Percentiles rank a stretch among this genome's conserved stretches.
Conservation (phyloP, 2,329 filamentous ascomycete genomes). For the Exophiala viscosa region DNA sequence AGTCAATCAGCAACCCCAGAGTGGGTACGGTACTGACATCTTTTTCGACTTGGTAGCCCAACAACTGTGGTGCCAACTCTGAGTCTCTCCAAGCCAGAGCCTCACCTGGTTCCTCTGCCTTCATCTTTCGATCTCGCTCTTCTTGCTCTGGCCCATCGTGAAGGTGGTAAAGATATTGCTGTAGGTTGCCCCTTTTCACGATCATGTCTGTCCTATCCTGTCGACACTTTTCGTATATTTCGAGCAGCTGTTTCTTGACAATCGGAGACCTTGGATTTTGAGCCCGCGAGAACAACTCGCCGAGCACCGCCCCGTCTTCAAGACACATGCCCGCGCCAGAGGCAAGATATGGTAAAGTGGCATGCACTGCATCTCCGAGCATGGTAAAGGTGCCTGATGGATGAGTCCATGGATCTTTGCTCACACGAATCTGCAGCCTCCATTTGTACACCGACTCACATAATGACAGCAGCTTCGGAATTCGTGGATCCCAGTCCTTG, state of each 20-base stretch:
- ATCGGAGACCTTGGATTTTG: constrained; percentile 28
- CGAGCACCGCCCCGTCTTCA: constrained; percentile 34
- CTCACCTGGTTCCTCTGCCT: constrained; percentile 32
- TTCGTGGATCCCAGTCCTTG: constrained; percentile 33
- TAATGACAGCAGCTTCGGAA: constrained; percentile 28
- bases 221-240: constrained; percentile 54
- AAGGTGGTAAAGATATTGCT: constrained; percentile 61
- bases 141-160: constrained; percentile 56
- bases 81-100: constrained; percentile 44
- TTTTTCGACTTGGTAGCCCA: constrained; percentile 40
- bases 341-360: constrained; percentile 40
- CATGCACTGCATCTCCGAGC: constrained; percentile 44
- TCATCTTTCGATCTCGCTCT: constrained; percentile 48
- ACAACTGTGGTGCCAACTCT: constrained; percentile 36
- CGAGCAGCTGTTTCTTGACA: constrained; percentile 23
- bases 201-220: constrained; percentile 58
- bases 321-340: constrained; percentile 34
- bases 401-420: constrained; percentile 21
- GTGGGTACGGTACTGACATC: constrained; percentile 32
- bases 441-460: constrained; percentile 27
- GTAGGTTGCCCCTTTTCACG: constrained; percentile 57
- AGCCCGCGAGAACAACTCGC: constrained; percentile 32
- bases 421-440: constrained; percentile 40
- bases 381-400: constrained; percentile 31
- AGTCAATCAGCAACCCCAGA: background rate